Evolutionary conservation across 768 basidiomycete species (phyloP).

Genomic region (Tricholomella constricta): DNA sequence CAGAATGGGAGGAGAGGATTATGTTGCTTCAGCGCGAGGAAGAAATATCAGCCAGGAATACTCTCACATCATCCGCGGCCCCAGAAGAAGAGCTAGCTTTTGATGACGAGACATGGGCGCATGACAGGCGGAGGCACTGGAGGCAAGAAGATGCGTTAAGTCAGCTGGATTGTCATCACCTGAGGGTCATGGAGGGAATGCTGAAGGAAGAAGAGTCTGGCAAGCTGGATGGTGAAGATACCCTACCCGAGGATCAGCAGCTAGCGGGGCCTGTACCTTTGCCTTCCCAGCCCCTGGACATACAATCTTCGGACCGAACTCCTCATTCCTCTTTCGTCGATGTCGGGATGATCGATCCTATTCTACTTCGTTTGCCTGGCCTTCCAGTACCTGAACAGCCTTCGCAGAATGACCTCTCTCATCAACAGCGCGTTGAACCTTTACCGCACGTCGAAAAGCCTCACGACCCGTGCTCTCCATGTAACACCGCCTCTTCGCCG

Average conservation of each 20-base stretch:
- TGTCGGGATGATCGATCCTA: slow-evolving; percentile 16
- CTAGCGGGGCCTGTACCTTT: neutral
- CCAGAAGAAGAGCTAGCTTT: slow-evolving; percentile 3
- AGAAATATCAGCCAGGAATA: slow-evolving; percentile 14
- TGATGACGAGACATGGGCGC: slow-evolving; percentile 21
- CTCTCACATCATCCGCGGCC: slow-evolving; percentile 3
- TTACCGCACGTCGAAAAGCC: slow-evolving; percentile 4
- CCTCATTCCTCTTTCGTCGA: slow-evolving; percentile 7
- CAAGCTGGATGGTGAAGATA: slow-evolving; percentile 11
- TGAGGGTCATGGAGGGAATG: slow-evolving; percentile 28
- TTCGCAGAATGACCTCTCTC: neutral
- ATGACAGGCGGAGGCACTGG: slow-evolving; percentile 23
- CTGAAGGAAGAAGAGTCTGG: slow-evolving; percentile 17
- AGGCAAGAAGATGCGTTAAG: slow-evolving; percentile 24
- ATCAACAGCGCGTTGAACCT: neutral
- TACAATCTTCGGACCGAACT: slow-evolving; percentile 10
- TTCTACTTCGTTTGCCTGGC: slow-evolving; percentile 2
- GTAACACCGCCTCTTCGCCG: slow-evolving; percentile 7
- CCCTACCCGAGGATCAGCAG: slow-evolving; percentile 19
- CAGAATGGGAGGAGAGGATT: slow-evolving; percentile 24
- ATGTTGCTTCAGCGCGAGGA: slow-evolving; percentile 20
- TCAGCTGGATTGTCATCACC: slow-evolving; percentile 22
- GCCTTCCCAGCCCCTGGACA: neutral
- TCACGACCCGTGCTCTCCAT: neutral
- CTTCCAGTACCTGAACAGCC: slow-evolving; percentile 9